These are phyloP conservation scores for Leonotis leonurus DNA, from an alignment of 257 asterid species.

Conservation along the genomic window DNA sequence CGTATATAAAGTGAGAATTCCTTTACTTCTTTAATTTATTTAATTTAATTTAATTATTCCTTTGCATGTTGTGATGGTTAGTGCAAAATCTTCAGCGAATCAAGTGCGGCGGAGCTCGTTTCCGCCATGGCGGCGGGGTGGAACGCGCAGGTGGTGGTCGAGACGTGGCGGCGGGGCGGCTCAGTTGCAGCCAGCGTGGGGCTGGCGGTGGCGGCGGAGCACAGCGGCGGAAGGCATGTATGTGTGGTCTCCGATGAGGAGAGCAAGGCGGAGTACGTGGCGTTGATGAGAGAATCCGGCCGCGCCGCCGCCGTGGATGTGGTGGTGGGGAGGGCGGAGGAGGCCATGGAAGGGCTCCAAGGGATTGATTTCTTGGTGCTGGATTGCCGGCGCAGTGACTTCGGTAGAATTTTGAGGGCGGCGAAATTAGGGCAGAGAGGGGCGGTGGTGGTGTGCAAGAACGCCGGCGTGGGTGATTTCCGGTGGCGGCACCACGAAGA, in stretches of 20 bases:
- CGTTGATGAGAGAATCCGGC: constrained; percentile 39
- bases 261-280: constrained; percentile 35
- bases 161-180: constrained; percentile 78
- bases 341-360: constrained; percentile 33
- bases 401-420: constrained; percentile 33
- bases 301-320: constrained; percentile 29
- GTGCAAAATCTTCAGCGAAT: constrained; percentile 43
- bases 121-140: constrained; percentile 96
- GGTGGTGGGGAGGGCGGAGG: constrained; percentile 48
- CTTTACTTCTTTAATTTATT: too few relatives aligned
- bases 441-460: constrained; percentile 76
- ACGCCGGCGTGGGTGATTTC: constrained; percentile 40
- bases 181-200: constrained; percentile 60
- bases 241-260: constrained; percentile 62
- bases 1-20: too few relatives aligned
- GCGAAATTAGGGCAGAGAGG: constrained; percentile 70
- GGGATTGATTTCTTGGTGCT: constrained; percentile 71
- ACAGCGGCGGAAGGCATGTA: constrained; percentile 63
- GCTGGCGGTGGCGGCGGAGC: constrained; percentile 55
- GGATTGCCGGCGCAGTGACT: constrained; percentile 43
- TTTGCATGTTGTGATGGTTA: constrained; percentile 15
- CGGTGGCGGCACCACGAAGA: constrained; percentile 47
- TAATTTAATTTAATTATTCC: too few relatives aligned
- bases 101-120: constrained; percentile 61
- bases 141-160: constrained; percentile 68